phyloP scores from a whole-genome alignment of 1,139 yeast species.

The Zygoascus hellenicus region DNA sequence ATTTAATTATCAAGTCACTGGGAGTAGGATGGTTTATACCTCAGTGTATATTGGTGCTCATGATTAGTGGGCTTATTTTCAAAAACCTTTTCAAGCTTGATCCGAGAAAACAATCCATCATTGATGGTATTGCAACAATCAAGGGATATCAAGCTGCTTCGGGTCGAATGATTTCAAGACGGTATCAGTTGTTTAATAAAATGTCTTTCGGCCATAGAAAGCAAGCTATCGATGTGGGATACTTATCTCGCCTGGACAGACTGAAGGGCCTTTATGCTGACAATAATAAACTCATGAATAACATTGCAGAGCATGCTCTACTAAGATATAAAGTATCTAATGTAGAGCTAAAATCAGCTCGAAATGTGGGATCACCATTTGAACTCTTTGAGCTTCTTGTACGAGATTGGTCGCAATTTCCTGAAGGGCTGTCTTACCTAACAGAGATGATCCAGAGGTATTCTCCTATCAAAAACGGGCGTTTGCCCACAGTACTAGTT shows the following conservation, averaged over 20 bases:
- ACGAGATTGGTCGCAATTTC: conserved; percentile 61
- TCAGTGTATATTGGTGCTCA: conserved; percentile 13
- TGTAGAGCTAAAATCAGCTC: conserved; percentile 36
- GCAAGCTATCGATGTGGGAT: conserved; percentile 50
- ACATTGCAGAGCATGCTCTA: conserved; percentile 42
- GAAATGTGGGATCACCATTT: conserved; percentile 47
- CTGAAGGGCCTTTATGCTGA: conserved; percentile 42
- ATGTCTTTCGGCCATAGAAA: conserved; percentile 54
- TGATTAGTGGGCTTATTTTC: conserved; percentile 17
- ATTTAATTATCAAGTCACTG: conserved; percentile 3
- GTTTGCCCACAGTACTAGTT: conserved; percentile 41
- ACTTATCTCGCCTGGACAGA: conserved; percentile 45
- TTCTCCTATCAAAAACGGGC: conserved; percentile 23
- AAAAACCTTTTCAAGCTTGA: conserved; percentile 31
- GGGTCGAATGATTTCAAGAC: conserved; percentile 42
- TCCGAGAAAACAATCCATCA: conserved; percentile 7
- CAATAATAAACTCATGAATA: conserved; percentile 45
- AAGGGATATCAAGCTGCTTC: conserved; percentile 42
- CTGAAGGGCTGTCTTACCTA: conserved; percentile 46
- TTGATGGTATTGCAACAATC: conserved; percentile 50
- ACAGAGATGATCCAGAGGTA: conserved; percentile 31
- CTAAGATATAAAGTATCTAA: conserved; percentile 40
- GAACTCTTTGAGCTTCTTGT: conserved; percentile 70
- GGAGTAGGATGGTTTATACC: conserved; percentile 8
- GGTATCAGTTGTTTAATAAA: conserved; percentile 42